Percentiles rank a stretch among this genome's conserved stretches.
Conservation (phyloP, 2,329 filamentous ascomycete species). For the Clarireedia monteithiana region DNA sequence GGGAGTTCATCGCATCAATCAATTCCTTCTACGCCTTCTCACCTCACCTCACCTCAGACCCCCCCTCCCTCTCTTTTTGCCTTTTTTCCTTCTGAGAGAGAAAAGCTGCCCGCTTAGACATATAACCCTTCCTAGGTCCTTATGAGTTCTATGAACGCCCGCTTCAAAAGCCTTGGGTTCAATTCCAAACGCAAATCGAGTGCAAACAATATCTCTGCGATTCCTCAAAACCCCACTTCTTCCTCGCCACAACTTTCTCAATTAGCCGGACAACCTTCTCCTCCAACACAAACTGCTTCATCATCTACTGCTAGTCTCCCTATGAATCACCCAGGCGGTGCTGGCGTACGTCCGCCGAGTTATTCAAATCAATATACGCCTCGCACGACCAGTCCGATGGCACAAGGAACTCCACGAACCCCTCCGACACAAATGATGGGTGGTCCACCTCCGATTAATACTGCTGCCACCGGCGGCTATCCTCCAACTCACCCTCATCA, state of each 20-base stretch:
- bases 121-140: slow-evolving; percentile 25
- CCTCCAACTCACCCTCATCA: slow-evolving; percentile 43
- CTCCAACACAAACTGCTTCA: slow-evolving; percentile 33
- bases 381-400: slow-evolving; percentile 39
- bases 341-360: slow-evolving; percentile 55
- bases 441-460: slow-evolving; percentile 61
- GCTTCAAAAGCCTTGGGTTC: slow-evolving; percentile 73
- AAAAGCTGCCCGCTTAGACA: slow-evolving; percentile 9
- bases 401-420: slow-evolving; percentile 24
- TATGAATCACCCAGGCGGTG: slow-evolving; percentile 55
- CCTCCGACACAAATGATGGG: slow-evolving; percentile 36
- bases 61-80: not conserved
- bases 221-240: slow-evolving; percentile 28
- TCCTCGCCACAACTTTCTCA: slow-evolving; percentile 21
- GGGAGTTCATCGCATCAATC: slow-evolving; percentile 4
- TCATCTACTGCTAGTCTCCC: slow-evolving; percentile 44
- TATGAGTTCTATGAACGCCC: slow-evolving; percentile 76
- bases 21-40: slow-evolving; percentile 19
- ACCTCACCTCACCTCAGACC: slow-evolving; percentile 9
- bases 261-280: slow-evolving; percentile 20
- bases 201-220: slow-evolving; percentile 42
- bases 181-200: slow-evolving; percentile 66
- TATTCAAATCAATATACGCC: slow-evolving; percentile 51
- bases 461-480: slow-evolving; percentile 50
- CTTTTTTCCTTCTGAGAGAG: slow-evolving; percentile 25